A percentile compares a stretch with the other conserved stretches of the same genome.
phyloP scores from a whole-genome alignment of 1,139 yeast genomes.

The Chernovozyma aurita region DNA sequence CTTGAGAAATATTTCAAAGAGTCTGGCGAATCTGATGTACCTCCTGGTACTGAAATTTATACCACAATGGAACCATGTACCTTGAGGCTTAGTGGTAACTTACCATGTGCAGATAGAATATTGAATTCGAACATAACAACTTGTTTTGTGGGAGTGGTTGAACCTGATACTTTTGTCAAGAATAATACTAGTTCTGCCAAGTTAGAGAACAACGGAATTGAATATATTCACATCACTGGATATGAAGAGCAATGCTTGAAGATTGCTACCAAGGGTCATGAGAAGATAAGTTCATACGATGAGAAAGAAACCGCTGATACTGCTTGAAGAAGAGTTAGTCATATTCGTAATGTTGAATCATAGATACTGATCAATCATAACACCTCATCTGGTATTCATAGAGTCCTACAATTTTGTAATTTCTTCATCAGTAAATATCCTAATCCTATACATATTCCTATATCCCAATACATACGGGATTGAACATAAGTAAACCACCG shows the following conservation, averaged over 20 bases:
- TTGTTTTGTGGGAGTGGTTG: conserved; percentile 88
- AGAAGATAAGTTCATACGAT: too few relatives aligned
- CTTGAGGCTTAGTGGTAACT: conserved; percentile 80
- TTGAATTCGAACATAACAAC: conserved; percentile 54
- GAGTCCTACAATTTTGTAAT: too few relatives aligned
- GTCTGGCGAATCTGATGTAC: conserved; percentile 44
- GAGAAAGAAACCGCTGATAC: too few relatives aligned
- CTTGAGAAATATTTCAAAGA: conserved; percentile 61
- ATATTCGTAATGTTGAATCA: too few relatives aligned
- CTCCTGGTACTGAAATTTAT: conserved; percentile 75
- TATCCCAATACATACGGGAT: too few relatives aligned
- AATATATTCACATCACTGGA: conserved; percentile 80
- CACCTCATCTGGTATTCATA: too few relatives aligned
- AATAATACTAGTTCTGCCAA: conserved; percentile 62
- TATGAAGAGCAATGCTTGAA: conserved; percentile 66
- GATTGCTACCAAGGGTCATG: conserved; percentile 79
- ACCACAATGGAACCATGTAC: conserved; percentile 99
- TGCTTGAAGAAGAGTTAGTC: too few relatives aligned
- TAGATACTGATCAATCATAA: too few relatives aligned
- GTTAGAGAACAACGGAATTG: conserved; percentile 54
- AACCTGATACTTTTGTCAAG: conserved; percentile 83
- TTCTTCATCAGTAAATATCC: too few relatives aligned
- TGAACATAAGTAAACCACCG: too few relatives aligned
- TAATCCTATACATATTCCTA: too few relatives aligned
- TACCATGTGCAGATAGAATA: conserved; percentile 83